Percentiles rank a stretch among this genome's conserved stretches.
phyloP scores from a whole-genome alignment of 495 filamentous ascomycete genomes.

The Penicillium bialowiezense region DNA sequence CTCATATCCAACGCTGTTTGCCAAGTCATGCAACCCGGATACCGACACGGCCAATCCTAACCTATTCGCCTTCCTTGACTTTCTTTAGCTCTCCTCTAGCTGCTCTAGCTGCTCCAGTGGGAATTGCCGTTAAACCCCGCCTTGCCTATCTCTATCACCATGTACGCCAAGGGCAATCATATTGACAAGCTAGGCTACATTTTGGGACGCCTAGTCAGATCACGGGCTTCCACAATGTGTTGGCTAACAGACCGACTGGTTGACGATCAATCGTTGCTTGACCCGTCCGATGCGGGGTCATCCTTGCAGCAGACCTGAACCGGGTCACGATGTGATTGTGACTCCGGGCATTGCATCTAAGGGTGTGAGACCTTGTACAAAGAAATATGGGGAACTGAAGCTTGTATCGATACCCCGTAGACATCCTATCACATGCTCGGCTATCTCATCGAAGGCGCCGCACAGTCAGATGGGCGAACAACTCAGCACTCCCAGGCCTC shows the following conservation, averaged over 20 bases:
- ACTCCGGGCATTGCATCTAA: background rate
- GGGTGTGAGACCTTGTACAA: no score
- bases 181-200: background rate
- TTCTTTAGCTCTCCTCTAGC: no score
- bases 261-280: conserved; percentile 17
- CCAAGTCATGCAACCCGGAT: conserved; percentile 12
- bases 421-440: conserved; percentile 27
- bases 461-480: conserved; percentile 4
- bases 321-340: background rate
- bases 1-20: background rate
- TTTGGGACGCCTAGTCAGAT: background rate
- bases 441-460: conserved; percentile 22
- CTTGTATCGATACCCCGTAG: conserved; percentile 4
- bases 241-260: conserved; percentile 5
- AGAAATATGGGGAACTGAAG: conserved; percentile 1
- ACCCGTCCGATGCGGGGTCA: conserved; percentile 25
- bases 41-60: conserved; percentile 6
- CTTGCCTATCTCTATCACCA: no score
- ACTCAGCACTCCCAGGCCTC: background rate
- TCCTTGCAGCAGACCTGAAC: conserved; percentile 21
- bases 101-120: background rate
- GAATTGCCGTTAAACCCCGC: background rate
- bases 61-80: background rate
- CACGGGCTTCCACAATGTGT: background rate
- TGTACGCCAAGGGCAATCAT: no score